Conservation (phyloP, 768 basidiomycete genomes). For the Trametes meyenii region DNA sequence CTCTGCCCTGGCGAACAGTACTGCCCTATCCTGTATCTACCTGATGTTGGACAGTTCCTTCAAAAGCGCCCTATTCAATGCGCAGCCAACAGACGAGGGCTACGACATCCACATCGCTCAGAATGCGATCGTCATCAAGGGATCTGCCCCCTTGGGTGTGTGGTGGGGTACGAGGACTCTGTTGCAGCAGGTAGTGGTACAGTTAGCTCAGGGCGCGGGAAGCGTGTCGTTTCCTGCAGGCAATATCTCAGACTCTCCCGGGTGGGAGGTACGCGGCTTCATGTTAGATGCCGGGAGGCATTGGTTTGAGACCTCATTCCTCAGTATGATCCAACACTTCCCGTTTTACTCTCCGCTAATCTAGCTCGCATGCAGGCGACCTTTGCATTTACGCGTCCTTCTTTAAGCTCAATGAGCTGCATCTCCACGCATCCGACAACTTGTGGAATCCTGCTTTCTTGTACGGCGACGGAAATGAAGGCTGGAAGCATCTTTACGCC, state of each 20-base stretch:
- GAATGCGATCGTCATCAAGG: conserved; percentile 37
- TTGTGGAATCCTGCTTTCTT: conserved; percentile 45
- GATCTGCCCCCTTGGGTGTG: conserved; percentile 37
- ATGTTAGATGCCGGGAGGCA: conserved; percentile 52
- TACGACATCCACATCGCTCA: conserved; percentile 41
- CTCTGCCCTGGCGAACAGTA: conserved; percentile 17
- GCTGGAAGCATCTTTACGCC: conserved; percentile 46
- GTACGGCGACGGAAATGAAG: conserved; percentile 35
- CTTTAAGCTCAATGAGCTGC: conserved; percentile 48
- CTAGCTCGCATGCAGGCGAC: conserved; percentile 35
- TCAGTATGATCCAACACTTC: conserved; percentile 22
- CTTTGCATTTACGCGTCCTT: conserved; percentile 48
- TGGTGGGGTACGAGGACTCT: conserved; percentile 51
- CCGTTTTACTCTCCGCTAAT: neutral
- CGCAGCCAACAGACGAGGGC: conserved; percentile 40
- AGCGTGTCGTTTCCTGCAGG: conserved; percentile 36
- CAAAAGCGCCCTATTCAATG: conserved; percentile 41
- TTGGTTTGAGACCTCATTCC: conserved; percentile 44
- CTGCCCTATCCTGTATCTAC: conserved; percentile 30
- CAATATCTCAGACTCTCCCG: conserved; percentile 41
- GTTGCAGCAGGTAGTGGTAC: conserved; percentile 42
- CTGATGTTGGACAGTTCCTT: conserved; percentile 34
- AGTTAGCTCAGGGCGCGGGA: conserved; percentile 24
- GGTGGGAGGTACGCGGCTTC: conserved; percentile 49
- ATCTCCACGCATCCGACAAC: conserved; percentile 48